phyloP scores from a whole-genome alignment of 352 stramenopile genomes.

The Stephanocyclus meneghinianus region DNA sequence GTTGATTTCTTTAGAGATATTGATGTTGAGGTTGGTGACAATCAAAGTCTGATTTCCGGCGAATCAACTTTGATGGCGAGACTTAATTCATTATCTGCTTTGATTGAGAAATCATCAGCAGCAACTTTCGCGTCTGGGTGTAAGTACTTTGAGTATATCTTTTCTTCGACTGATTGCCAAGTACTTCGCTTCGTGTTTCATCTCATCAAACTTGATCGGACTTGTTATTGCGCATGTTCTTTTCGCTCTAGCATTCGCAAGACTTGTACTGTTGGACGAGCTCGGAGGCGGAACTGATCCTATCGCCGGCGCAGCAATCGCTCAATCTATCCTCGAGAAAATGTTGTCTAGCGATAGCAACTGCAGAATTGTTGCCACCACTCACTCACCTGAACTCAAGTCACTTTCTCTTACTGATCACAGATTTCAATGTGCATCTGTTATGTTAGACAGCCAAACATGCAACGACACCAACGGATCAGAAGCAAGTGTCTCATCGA shows the following conservation, averaged over 20 bases:
- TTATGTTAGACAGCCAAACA: slow-evolving; percentile 53
- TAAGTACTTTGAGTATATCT: neutral
- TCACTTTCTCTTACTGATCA: slow-evolving; percentile 71
- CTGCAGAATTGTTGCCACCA: slow-evolving; percentile 82
- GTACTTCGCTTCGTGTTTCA: neutral
- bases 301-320: slow-evolving; percentile 79
- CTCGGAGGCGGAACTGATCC: slow-evolving; percentile 86
- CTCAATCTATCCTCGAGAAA: slow-evolving; percentile 83
- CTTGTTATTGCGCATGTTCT: neutral
- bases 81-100: slow-evolving; percentile 57
- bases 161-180: neutral
- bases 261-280: slow-evolving; percentile 86
- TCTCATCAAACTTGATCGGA: neutral
- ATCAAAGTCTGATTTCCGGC: slow-evolving; percentile 81
- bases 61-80: slow-evolving; percentile 82
- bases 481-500: neutral
- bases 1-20: slow-evolving; percentile 73
- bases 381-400: slow-evolving; percentile 85
- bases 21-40: slow-evolving; percentile 84
- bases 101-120: slow-evolving; percentile 55
- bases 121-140: neutral
- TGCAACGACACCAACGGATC: neutral
- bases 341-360: slow-evolving; percentile 54
- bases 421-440: slow-evolving; percentile 67
- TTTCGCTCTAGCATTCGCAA: neutral